Evolutionary conservation across 495 filamentous ascomycete species (phyloP).

Genomic region (Bacidia gigantensis): DNA sequence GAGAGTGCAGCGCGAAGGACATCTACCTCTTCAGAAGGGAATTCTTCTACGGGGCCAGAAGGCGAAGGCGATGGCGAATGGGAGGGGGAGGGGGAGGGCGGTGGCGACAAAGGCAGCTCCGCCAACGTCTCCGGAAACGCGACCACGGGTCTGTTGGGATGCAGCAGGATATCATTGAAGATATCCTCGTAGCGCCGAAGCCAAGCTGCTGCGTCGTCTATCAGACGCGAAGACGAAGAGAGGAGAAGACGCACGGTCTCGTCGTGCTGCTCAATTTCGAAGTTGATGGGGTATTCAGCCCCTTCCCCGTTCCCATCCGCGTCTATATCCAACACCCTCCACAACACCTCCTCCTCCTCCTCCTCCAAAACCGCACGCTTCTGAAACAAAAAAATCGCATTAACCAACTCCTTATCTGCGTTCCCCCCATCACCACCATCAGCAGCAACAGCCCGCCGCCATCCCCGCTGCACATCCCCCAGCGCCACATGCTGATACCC

Average conservation of each 20-base stretch:
- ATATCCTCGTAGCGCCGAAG: slow-evolving; percentile 19
- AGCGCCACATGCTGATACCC: slow-evolving; percentile 21
- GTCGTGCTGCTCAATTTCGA: slow-evolving; percentile 47
- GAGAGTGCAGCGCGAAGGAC: slow-evolving; percentile 50
- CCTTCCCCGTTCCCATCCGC: slow-evolving; percentile 30
- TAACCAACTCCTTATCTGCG: slow-evolving; percentile 67
- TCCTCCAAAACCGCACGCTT: slow-evolving; percentile 35
- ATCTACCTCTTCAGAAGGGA: background rate
- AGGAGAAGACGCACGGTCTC: slow-evolving; percentile 19
- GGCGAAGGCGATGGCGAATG: background rate
- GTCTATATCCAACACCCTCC: slow-evolving; percentile 43
- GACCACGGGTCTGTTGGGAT: slow-evolving; percentile 19
- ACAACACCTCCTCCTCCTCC: too few species aligned
- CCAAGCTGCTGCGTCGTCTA: background rate
- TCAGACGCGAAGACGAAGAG: slow-evolving; percentile 1
- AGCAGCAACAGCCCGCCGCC: slow-evolving; percentile 15
- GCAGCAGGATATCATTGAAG: slow-evolving; percentile 23
- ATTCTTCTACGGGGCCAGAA: background rate
- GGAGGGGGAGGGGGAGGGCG: too few species aligned
- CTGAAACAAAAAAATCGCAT: slow-evolving; percentile 78
- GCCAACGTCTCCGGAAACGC: slow-evolving; percentile 17
- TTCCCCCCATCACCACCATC: too few species aligned
- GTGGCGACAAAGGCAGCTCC: slow-evolving; percentile 14
- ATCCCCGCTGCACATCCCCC: slow-evolving; percentile 16
- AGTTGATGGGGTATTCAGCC: slow-evolving; percentile 53